Evolutionary conservation across 768 basidiomycete genomes (phyloP), one percentile per base, ranked within the genome.

Genomic region (Termitomyces sp.): DNA sequence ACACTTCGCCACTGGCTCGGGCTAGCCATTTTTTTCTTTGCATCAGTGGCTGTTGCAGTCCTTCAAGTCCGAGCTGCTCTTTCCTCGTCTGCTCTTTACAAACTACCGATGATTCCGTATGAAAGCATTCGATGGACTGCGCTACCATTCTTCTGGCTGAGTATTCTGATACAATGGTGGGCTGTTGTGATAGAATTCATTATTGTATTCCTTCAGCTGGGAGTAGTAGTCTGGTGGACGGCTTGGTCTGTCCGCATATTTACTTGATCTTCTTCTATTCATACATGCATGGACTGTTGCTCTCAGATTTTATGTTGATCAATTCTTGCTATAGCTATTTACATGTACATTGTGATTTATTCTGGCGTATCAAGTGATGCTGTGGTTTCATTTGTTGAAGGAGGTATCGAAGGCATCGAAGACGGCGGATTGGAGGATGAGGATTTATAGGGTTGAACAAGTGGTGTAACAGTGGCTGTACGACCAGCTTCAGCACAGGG

Each of bases 1-100:
- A 87, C 91, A 0, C 63, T 82, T 56, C 83, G 79, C 4, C 91
- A 92, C 64, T 91, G 89, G 89, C 63, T 86, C 40, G 83, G 81
- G 10, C 78, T 92, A 17, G 62, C 81, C 31, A 51, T 83, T 29
- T 83, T 91, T 63, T 81, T 79, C 61, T 61, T 80, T 50, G 56
- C 74, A 51, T 81, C 82, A 4, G 71, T 84, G n/a, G 71, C 71
- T 25, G 66, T 87, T 63, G 80, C 78, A 12, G 65, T 83, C 50
- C 76, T 91, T 25, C 87, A 90, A 70, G 67, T 72, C 8, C 82
- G 86, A 36, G 81, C 84, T 1, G 88, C 88, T 0, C 68, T 83
- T 56, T 81, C 80, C 3, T 86, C 83, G 10, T 74, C 79, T 36
- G 69, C 76, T 49, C 76, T 87, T 64, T 85, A 83, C 66, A 78